A percentile compares a stretch with the other conserved stretches of the same genome.
phyloP scores from a whole-genome alignment of 345 rosid genomes.

The Populus nigra region DNA sequence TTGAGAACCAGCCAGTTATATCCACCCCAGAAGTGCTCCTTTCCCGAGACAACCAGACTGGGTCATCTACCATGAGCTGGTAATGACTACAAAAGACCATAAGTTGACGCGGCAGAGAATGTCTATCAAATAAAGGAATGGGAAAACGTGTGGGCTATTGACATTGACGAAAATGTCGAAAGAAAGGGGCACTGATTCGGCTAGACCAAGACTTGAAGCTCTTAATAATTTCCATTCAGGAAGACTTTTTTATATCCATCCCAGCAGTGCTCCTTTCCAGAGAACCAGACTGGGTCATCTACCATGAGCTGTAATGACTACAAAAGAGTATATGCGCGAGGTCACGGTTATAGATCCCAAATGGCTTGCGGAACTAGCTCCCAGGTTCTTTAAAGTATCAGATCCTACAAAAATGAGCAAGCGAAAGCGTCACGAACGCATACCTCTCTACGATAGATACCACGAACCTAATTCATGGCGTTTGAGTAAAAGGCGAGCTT shows the following conservation, averaged over 20 bases:
- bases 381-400: conserved; percentile 80
- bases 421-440: conserved; percentile 81
- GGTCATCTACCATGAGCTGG: conserved; percentile 91
- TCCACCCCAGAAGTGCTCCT: conserved; percentile 89
- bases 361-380: conserved; percentile 89
- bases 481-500: conserved; percentile 76
- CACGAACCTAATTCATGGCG: conserved; percentile 95
- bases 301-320: conserved; percentile 58
- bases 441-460: conserved; percentile 81
- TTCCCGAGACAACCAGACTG: conserved; percentile 93
- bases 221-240: too few species aligned
- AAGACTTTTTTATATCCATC: too few species aligned
- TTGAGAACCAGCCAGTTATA: conserved; percentile 85
- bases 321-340: conserved; percentile 88
- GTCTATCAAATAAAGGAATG: too few species aligned
- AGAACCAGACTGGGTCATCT: too few species aligned
- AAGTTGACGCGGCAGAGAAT: too few species aligned
- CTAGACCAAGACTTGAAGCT: too few species aligned
- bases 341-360: conserved; percentile 83
- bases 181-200: too few species aligned
- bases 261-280: too few species aligned
- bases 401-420: conserved; percentile 89
- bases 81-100: conserved; percentile 40
- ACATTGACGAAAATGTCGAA: too few species aligned
- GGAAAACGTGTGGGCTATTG: too few species aligned